A percentile compares a stretch with the other conserved stretches of the same genome.
Evolutionary conservation across 78 protist genomes (phyloP).

Genomic region (Dictyostelium discoideum): dicty_2.7 NC_007088.5:129001-129500

Average conservation of each 20-base stretch:
- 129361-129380: slow-evolving; percentile 18
- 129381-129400: not conserved
- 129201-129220: slow-evolving; percentile 16
- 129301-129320: not conserved
- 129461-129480: slow-evolving; percentile 8
- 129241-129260: not conserved
- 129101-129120: not conserved
- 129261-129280: not conserved
- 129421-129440: not conserved
- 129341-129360: not conserved
- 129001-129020: slow-evolving; percentile 5
- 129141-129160: not conserved
- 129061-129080: no score
- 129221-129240: not conserved
- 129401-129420: not conserved
- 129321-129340: not conserved
- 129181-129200: slow-evolving; percentile 18
- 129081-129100: no score
- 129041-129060: not conserved
- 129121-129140: not conserved
- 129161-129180: not conserved
- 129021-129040: not conserved
- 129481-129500: slow-evolving; percentile 1
- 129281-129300: slow-evolving; percentile 8
- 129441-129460: slow-evolving; percentile 4